Base-by-base conservation (phyloP, 192 early-diverging fungal species). In the Neocallimastix lanati region DNA sequence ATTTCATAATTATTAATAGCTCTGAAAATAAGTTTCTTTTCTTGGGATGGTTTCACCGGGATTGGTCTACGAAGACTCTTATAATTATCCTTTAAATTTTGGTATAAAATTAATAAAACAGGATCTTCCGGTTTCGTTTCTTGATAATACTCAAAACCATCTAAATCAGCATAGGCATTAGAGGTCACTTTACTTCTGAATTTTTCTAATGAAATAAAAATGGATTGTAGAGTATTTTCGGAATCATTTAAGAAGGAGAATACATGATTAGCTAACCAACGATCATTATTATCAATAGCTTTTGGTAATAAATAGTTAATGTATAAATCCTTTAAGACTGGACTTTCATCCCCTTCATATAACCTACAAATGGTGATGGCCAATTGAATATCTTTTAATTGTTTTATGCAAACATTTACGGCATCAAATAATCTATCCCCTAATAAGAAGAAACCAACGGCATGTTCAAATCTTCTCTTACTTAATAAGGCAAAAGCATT, bases 401-500 rank as follows among this genome's bases (percentile, higher is more conserved):
- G 91, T 78, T 94, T 94, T 29, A 98, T 80, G 58, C 96, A 97
- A 13, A 99, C 93, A 82, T 91, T 94, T 6, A 93, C 93, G 7
- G 97, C 96, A 85, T 99, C 98, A 36, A 87, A 86, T n/a, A 97
- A 82, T 30, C 91, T 91, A 76, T 93, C 93, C 1, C 90, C 95
- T 7, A 99, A 88, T 81, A 99, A 81, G 82, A 99, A 99, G 83
- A 99, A 99, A 0, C 96, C 91, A 0, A 93, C 97, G 0, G 97
- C 96, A 82, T 97, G 94, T 58, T 93, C 90, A 81, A 94, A 98
- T 76, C 96, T 87, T 80, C 98, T 96, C 81, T 94, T 95, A 80
- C 96, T 95, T 28, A 99, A 84, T 38, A 99, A 82, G 25, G 93
- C 98, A 85, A 94, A 99, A 6, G 98, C 98, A 82, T 99, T 99